phyloP scores from a whole-genome alignment of 768 basidiomycete genomes.

The Hypsizygus marmoreus region DNA sequence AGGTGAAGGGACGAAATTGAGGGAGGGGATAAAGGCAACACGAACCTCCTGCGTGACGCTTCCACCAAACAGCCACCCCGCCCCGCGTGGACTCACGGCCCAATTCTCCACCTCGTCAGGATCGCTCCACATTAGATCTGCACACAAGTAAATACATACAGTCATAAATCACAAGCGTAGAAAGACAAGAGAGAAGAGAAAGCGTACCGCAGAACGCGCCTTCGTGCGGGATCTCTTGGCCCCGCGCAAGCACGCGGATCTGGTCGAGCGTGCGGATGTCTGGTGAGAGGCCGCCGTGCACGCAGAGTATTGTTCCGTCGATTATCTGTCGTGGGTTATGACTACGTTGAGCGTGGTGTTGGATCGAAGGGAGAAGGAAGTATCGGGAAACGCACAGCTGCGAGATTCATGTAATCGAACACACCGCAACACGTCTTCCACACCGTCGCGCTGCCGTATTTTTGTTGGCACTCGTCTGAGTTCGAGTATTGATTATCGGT shows the following conservation, averaged over 20 bases:
- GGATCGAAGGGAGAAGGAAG: neutral
- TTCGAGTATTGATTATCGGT: constrained; percentile 1
- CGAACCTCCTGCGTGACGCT: constrained; percentile 81
- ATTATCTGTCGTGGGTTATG: constrained; percentile 66
- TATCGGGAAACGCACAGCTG: constrained; percentile 62
- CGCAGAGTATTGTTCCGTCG: constrained; percentile 89
- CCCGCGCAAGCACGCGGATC: constrained; percentile 86
- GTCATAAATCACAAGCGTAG: neutral
- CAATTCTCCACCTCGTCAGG: constrained; percentile 94
- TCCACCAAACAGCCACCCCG: constrained; percentile 92
- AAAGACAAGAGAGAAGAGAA: neutral
- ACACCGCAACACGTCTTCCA: constrained; percentile 98
- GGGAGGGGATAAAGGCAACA: constrained; percentile 3
- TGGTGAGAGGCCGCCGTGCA: constrained; percentile 94
- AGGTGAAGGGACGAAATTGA: neutral
- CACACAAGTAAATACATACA: neutral
- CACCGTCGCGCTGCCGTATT: constrained; percentile 92
- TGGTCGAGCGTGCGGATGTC: constrained; percentile 96
- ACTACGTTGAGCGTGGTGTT: neutral
- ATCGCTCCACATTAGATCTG: constrained; percentile 98
- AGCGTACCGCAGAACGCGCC: constrained; percentile 91
- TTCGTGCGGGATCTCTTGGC: constrained; percentile 98
- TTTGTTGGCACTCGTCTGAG: constrained; percentile 95
- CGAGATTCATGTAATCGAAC: constrained; percentile 94
- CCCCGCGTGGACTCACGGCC: constrained; percentile 96